Conservation (phyloP, 306 rosid species). For the Cotoneaster glaucophyllus region DNA sequence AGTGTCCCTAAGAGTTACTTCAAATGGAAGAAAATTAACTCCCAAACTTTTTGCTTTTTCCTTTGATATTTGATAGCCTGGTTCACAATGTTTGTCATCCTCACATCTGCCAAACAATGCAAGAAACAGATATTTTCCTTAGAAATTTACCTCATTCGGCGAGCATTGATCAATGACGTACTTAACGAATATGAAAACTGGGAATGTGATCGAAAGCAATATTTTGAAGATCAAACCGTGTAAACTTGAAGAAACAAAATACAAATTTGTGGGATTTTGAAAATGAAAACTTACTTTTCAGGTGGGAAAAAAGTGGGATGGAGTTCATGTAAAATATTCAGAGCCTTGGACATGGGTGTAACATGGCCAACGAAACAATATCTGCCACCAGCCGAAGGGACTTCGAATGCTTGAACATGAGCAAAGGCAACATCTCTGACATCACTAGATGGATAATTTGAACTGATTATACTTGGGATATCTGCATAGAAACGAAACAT, state of each 20-base stretch:
- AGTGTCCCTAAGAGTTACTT: constrained; percentile 16
- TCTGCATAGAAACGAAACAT: not conserved
- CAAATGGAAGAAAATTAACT: constrained; percentile 10
- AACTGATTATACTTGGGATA: not conserved
- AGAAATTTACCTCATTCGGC: not conserved
- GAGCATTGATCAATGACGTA: not conserved
- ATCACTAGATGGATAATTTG: not conserved
- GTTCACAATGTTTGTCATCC: not conserved
- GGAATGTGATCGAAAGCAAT: not conserved
- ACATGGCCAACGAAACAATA: constrained; percentile 13
- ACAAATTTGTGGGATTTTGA: not conserved
- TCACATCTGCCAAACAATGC: constrained; percentile 5
- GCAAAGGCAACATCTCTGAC: constrained; percentile 26
- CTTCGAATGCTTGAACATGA: constrained; percentile 21
- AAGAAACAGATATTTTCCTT: not conserved
- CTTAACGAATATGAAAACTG: not conserved
- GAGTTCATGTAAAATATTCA: constrained; percentile 2
- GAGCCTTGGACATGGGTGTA: not conserved
- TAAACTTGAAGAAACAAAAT: not conserved
- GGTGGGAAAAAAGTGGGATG: not conserved
- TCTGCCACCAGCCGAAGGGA: constrained; percentile 21
- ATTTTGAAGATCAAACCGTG: not conserved
- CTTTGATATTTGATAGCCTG: not conserved
- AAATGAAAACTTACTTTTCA: constrained; percentile 5
- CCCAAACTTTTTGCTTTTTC: constrained; percentile 17